Conservation (phyloP, 306 rosid genomes). For the Clitoria ternatea region DNA sequence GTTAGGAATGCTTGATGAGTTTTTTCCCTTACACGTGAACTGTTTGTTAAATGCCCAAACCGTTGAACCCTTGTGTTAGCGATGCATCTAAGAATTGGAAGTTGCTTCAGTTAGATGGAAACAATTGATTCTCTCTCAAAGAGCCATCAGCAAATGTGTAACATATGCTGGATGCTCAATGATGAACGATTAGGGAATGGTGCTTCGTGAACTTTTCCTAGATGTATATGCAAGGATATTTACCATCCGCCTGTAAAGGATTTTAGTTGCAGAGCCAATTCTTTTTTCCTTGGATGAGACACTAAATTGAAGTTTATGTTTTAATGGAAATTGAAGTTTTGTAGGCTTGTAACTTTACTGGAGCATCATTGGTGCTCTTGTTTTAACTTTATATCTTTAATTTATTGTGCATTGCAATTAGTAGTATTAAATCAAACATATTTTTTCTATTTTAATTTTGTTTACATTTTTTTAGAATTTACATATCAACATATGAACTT, state of each 20-base stretch:
- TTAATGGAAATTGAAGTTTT: too few species aligned
- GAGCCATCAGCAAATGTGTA: conserved; percentile 92
- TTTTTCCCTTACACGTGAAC: too few species aligned
- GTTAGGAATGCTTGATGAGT: too few species aligned
- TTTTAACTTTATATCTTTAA: too few species aligned
- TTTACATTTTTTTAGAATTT: too few species aligned
- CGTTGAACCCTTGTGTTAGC: conserved; percentile 69
- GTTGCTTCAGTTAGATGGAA: conserved; percentile 60
- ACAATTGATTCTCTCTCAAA: conserved; percentile 49
- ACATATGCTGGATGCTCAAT: conserved; percentile 24
- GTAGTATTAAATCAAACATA: too few species aligned
- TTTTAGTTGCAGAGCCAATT: conserved; percentile 16
- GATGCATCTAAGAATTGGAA: conserved; percentile 91
- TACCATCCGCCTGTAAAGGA: not conserved
- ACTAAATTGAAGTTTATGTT: not conserved
- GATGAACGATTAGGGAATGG: conserved; percentile 1
- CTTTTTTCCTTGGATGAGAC: conserved; percentile 12
- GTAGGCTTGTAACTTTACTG: too few species aligned
- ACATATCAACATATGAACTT: too few species aligned
- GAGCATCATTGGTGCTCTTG: too few species aligned
- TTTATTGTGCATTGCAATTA: too few species aligned
- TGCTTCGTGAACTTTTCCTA: not conserved
- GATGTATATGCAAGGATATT: conserved; percentile 25
- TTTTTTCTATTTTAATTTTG: too few species aligned
- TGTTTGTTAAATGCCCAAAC: too few species aligned